Percentiles rank a stretch among this genome's conserved stretches.
Evolutionary conservation across 1,139 yeast species (phyloP).

Genomic region (Nakaseomyces bracarensis): DNA sequence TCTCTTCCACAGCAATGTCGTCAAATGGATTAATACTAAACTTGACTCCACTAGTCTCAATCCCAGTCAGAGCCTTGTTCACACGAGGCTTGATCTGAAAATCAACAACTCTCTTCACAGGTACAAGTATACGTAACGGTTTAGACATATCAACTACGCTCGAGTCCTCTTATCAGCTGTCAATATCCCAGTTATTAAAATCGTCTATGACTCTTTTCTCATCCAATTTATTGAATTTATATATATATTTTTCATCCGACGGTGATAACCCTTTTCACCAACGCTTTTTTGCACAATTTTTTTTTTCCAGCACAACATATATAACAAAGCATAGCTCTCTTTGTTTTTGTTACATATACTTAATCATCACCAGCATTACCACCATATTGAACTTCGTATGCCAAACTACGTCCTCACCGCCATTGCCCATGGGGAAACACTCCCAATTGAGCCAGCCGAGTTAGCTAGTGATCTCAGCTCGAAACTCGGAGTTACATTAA

Average conservation of each 20-base stretch:
- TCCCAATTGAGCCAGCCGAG: slow-evolving; percentile 2
- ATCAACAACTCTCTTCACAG: slow-evolving; percentile 91
- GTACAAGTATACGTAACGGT: slow-evolving; percentile 76
- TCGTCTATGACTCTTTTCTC: background rate
- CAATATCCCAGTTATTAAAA: too few relatives aligned
- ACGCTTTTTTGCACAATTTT: too few relatives aligned
- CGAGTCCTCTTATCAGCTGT: background rate
- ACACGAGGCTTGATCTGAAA: slow-evolving; percentile 89
- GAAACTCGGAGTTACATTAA: background rate
- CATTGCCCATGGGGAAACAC: slow-evolving; percentile 14
- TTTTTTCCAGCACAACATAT: too few relatives aligned
- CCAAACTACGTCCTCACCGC: slow-evolving; percentile 15
- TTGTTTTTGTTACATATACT: too few relatives aligned
- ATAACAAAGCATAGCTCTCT: too few relatives aligned
- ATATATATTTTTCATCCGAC: too few relatives aligned
- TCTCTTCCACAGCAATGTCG: slow-evolving; percentile 94
- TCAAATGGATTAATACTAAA: slow-evolving; percentile 94
- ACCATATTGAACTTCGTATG: slow-evolving; percentile 10
- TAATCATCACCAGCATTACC: too few relatives aligned
- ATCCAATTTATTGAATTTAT: too few relatives aligned
- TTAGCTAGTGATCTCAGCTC: background rate
- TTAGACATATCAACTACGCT: background rate
- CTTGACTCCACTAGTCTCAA: slow-evolving; percentile 85
- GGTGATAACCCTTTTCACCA: too few relatives aligned
- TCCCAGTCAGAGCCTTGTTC: slow-evolving; percentile 76